A percentile compares a stretch with the other conserved stretches of the same genome.
Conservation (phyloP, 2,329 filamentous ascomycete species). For the Epichloe elymi region DNA sequence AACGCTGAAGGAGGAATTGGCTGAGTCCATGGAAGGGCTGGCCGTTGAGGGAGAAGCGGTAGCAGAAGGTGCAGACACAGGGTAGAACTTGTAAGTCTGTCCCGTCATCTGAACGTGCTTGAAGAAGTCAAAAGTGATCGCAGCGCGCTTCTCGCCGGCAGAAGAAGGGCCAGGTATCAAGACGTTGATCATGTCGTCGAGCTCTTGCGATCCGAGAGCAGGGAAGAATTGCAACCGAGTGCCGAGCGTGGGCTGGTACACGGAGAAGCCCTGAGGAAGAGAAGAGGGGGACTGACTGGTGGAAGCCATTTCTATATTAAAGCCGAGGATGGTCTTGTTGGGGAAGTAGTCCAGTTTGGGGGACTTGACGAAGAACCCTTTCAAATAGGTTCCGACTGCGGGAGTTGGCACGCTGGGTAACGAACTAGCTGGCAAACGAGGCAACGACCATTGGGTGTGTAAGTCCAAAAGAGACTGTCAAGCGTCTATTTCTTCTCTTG, state of each 20-base stretch:
- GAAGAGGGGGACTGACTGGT: constrained; percentile 8
- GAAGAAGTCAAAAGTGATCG: constrained; percentile 46
- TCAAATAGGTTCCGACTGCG: neutral
- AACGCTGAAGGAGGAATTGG: constrained; percentile 32
- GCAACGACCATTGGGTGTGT: neutral
- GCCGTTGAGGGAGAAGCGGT: constrained; percentile 31
- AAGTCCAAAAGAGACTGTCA: neutral
- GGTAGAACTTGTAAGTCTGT: constrained; percentile 48
- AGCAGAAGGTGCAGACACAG: constrained; percentile 25
- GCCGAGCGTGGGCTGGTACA: constrained; percentile 45
- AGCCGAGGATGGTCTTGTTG: neutral
- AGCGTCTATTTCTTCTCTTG: neutral
- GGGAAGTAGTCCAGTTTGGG: neutral
- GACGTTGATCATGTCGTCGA: constrained; percentile 45
- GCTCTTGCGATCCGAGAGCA: constrained; percentile 47
- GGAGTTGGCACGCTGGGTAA: neutral
- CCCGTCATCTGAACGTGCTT: constrained; percentile 39
- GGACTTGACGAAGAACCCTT: constrained; percentile 4
- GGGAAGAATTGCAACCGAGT: constrained; percentile 52
- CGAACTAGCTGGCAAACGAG: neutral
- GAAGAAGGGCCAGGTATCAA: constrained; percentile 41
- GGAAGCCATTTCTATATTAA: constrained; percentile 14
- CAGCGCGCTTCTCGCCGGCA: constrained; percentile 45
- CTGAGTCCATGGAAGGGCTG: constrained; percentile 29
- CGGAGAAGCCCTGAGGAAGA: constrained; percentile 39